These are phyloP conservation scores for Scedosporium dehoogii DNA, from an alignment of 2,329 filamentous ascomycete genomes.

Conservation along the genomic window DNA sequence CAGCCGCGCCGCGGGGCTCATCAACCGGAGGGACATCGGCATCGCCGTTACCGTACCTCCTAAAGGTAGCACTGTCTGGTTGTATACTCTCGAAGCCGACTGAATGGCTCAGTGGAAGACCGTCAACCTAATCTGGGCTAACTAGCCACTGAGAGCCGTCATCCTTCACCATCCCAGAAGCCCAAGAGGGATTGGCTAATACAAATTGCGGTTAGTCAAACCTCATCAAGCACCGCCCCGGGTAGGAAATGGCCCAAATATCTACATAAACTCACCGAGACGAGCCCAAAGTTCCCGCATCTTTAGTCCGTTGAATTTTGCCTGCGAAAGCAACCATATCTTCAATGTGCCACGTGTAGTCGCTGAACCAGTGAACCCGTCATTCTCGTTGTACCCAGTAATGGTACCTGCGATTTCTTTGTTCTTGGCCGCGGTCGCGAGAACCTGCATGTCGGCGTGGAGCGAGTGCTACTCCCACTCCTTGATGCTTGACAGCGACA, in stretches of 20 bases:
- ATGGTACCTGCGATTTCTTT: not conserved
- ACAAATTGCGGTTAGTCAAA: not conserved
- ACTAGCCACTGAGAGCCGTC: constrained; percentile 3
- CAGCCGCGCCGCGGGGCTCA: not conserved
- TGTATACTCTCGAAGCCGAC: not conserved
- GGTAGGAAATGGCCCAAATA: not conserved
- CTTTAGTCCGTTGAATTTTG: constrained; percentile 5
- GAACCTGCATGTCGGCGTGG: constrained; percentile 2
- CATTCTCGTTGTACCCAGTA: constrained; percentile 1
- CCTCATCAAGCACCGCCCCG: not conserved
- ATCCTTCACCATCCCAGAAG: not conserved
- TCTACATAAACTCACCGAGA: not conserved
- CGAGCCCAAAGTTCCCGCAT: constrained; percentile 4
- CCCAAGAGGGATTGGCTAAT: constrained; percentile 4
- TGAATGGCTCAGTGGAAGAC: constrained; percentile 5
- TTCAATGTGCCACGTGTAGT: constrained; percentile 2
- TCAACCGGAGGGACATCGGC: not conserved
- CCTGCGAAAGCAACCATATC: constrained; percentile 6
- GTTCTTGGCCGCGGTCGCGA: not conserved
- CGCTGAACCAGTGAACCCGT: constrained; percentile 1
- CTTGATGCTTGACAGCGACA: constrained; percentile 1
- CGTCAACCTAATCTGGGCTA: constrained; percentile 5
- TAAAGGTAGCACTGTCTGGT: not conserved
- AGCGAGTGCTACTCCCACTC: constrained; percentile 5
- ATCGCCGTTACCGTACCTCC: not conserved